Percentiles rank a stretch among this genome's conserved stretches.
phyloP scores from a whole-genome alignment of 2,329 filamentous ascomycete species.

The Rosellinia necatrix region DNA sequence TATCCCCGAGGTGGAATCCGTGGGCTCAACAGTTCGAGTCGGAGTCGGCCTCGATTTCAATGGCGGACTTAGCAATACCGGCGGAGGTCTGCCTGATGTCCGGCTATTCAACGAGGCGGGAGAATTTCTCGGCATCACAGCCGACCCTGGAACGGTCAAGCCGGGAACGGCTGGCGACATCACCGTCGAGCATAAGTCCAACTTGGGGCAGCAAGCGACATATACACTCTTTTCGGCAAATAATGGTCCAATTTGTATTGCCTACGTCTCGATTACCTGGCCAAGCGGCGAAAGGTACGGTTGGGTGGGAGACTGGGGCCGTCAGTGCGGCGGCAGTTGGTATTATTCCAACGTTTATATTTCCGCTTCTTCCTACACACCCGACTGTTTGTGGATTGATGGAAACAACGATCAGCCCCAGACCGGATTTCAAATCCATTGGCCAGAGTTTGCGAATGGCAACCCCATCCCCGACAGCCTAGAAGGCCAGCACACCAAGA shows the following conservation, averaged over 20 bases:
- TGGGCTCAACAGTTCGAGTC: conserved; percentile 28
- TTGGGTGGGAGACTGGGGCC: conserved; percentile 36
- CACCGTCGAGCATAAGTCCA: conserved; percentile 23
- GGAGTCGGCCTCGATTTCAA: conserved; percentile 32
- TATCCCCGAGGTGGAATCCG: conserved; percentile 21
- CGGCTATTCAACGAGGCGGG: conserved; percentile 37
- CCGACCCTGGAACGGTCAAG: conserved; percentile 28
- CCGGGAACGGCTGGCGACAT: conserved; percentile 31
- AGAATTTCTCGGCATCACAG: conserved; percentile 31
- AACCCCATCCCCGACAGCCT: conserved; percentile 2
- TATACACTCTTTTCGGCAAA: conserved; percentile 39
- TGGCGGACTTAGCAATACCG: conserved; percentile 29
- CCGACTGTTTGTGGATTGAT: conserved; percentile 37
- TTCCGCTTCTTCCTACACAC: conserved; percentile 11
- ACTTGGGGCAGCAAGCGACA: conserved; percentile 26
- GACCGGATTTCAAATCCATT: conserved; percentile 41
- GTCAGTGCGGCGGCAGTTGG: conserved; percentile 32
- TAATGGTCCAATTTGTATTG: conserved; percentile 35
- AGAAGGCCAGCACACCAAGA: conserved; percentile 17
- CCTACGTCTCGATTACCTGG: conserved; percentile 29
- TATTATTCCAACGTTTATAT: conserved; percentile 35
- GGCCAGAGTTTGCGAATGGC: conserved; percentile 34
- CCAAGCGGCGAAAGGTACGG: conserved; percentile 29
- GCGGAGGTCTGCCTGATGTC: conserved; percentile 37
- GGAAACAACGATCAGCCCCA: conserved; percentile 33